A percentile compares a stretch with the other conserved stretches of the same genome.
phyloP scores from a whole-genome alignment of 164 flowering plant genomes.

The Berberis vulgaris region DNA sequence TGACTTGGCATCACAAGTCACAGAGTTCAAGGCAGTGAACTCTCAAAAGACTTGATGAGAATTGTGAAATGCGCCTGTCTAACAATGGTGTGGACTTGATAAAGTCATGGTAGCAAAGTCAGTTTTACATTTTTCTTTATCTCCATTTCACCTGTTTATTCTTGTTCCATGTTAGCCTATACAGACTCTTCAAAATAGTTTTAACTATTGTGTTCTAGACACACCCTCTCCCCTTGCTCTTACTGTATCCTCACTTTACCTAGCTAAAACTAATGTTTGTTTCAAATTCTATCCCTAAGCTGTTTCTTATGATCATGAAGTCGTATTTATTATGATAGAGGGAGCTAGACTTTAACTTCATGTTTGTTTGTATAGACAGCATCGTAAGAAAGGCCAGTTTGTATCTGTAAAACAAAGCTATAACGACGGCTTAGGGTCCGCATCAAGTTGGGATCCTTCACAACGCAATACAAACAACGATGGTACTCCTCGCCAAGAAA shows the following conservation, averaged over 20 bases:
- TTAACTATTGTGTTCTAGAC: neutral
- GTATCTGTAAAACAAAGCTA: conserved; percentile 23
- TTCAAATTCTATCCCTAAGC: too few relatives aligned
- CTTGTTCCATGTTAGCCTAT: neutral
- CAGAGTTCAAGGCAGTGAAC: too few relatives aligned
- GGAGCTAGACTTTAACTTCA: neutral
- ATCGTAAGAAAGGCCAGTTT: conserved; percentile 43
- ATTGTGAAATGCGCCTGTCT: neutral
- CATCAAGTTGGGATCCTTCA: conserved; percentile 24
- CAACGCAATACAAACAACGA: conserved; percentile 13
- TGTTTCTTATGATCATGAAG: too few relatives aligned
- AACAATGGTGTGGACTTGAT: neutral
- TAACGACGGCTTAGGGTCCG: conserved; percentile 9
- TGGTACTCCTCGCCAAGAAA: conserved; percentile 21
- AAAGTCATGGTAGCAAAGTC: too few relatives aligned
- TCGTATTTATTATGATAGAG: neutral
- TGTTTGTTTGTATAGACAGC: conserved; percentile 24
- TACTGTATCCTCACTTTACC: too few relatives aligned
- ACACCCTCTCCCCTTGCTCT: too few relatives aligned
- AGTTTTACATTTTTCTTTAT: neutral
- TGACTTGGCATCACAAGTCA: too few relatives aligned
- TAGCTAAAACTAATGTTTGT: too few relatives aligned
- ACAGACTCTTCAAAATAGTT: neutral
- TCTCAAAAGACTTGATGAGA: too few relatives aligned
- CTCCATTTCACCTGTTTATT: neutral